phyloP scores from a whole-genome alignment of 768 basidiomycete species.

The Tylopilus subfusipes region DNA sequence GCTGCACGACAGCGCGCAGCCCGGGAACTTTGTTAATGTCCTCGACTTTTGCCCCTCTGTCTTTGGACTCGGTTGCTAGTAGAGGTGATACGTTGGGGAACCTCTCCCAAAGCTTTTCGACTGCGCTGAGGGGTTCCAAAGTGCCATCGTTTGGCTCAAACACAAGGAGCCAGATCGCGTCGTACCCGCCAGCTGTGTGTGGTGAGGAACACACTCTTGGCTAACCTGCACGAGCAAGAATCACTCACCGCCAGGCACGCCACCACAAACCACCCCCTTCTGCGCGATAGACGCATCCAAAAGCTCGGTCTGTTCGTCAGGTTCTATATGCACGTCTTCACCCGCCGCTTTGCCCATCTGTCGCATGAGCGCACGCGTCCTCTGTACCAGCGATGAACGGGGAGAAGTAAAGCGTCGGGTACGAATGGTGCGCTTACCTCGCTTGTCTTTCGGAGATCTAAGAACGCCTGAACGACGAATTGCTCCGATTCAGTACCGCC shows the following conservation, averaged over 20 bases:
- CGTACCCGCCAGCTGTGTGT: conserved; percentile 85
- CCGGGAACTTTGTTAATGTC: conserved; percentile 53
- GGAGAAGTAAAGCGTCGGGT: not conserved
- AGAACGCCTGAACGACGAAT: conserved; percentile 52
- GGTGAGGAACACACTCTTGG: not conserved
- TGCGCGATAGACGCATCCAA: conserved; percentile 73
- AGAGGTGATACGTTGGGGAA: conserved; percentile 69
- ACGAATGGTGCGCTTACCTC: conserved; percentile 41
- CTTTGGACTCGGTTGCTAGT: conserved; percentile 64
- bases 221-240: not conserved
- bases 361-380: conserved; percentile 76
- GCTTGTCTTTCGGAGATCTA: conserved; percentile 51
- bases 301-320: conserved; percentile 77
- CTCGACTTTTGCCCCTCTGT: conserved; percentile 65
- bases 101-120: conserved; percentile 66
- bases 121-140: conserved; percentile 51
- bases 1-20: conserved; percentile 39
- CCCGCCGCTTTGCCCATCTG: conserved; percentile 70
- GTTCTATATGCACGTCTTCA: conserved; percentile 81
- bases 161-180: conserved; percentile 92
- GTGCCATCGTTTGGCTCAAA: conserved; percentile 53
- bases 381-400: conserved; percentile 39
- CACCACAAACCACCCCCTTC: conserved; percentile 88
- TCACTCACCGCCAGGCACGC: conserved; percentile 88
- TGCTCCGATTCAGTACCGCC: conserved; percentile 1